Conservation (phyloP, 2,329 filamentous ascomycete genomes). For the Raffaelea albimanens region DNA sequence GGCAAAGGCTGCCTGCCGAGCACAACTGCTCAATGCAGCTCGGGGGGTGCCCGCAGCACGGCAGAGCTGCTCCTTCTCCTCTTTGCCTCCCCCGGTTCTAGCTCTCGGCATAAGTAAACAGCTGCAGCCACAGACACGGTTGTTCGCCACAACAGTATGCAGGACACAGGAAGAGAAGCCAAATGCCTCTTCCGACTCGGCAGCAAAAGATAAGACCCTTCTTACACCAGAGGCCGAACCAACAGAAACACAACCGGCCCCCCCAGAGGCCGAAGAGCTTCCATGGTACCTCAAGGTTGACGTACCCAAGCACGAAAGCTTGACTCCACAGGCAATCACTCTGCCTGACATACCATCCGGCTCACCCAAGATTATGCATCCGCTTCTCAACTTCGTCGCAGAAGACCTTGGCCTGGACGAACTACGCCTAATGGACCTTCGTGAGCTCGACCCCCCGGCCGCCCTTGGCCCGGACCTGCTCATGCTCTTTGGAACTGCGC, state of each 20-base stretch:
- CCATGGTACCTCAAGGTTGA: constrained; percentile 81
- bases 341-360: constrained; percentile 51
- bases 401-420: constrained; percentile 81
- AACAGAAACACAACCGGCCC: not conserved
- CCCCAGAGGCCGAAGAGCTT: not conserved
- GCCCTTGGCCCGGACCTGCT: constrained; percentile 81
- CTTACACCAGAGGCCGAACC: not conserved
- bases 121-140: too few species aligned
- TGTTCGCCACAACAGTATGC: too few species aligned
- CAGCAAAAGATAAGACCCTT: not conserved
- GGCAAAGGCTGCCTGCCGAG: too few species aligned
- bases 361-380: constrained; percentile 60
- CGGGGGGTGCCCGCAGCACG: too few species aligned
- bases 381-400: constrained; percentile 68
- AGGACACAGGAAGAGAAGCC: too few species aligned
- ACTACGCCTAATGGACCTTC: constrained; percentile 71
- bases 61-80: too few species aligned
- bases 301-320: constrained; percentile 40
- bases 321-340: constrained; percentile 33
- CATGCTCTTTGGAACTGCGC: constrained; percentile 86
- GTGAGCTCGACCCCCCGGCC: constrained; percentile 73
- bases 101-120: too few species aligned
- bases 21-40: too few species aligned
- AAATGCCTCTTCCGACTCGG: too few species aligned
- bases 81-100: too few species aligned